Base-by-base conservation (phyloP, 768 basidiomycete genomes). In the Tephrocybe sp. region DNA sequence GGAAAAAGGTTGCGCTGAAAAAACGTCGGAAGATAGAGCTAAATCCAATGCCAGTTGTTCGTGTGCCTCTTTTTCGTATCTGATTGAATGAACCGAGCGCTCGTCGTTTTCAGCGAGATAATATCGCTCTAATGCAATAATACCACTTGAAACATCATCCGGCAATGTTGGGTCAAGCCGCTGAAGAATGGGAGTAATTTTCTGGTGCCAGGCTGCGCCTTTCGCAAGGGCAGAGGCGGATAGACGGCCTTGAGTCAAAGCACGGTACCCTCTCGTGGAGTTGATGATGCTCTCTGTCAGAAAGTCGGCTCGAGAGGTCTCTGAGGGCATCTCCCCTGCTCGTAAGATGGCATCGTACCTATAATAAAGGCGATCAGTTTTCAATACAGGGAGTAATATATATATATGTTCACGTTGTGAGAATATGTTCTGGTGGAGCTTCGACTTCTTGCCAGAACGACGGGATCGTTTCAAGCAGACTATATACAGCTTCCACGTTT, bases 1-100 rank as follows among this genome's bases (percentile, higher is more conserved):
- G 3, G 64, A 48, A 45, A 83, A 66, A 10, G 72, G 57, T 7
- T 66, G 70, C 3, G 73, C 60, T 12, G 82, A 80, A 56, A 78
- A 86, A 15, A 86, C 68, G 54, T 82, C 73, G 4, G 65, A 66
- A 1, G 86, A 81, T 25, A 91, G 67, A 13, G 70, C 65, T 25
- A 91, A 69, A 62, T 91, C 88, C 31, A 86, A 56, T 18, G 77
- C 72, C 2, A 91, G 61, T 57, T 85, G 78, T 49, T 86, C 78
- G 21, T 78, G 73, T 3, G 84, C 80, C 41, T 76, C 72, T 9
- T 64, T 64, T 61, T 88, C 80, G 53, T 72, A 70, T 48, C 69
- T 71, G 8, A 73, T 54, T 8, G 77, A 77, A 36, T 62, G 45
- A 1, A 61, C 60, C 5, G 77, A 63, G n/a, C 67, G 67, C 15